Percentiles rank a stretch among this genome's conserved stretches.
These are phyloP conservation scores for Orbilia brochopaga DNA, from an alignment of 2,329 filamentous ascomycete species.

Conservation along the genomic window DNA sequence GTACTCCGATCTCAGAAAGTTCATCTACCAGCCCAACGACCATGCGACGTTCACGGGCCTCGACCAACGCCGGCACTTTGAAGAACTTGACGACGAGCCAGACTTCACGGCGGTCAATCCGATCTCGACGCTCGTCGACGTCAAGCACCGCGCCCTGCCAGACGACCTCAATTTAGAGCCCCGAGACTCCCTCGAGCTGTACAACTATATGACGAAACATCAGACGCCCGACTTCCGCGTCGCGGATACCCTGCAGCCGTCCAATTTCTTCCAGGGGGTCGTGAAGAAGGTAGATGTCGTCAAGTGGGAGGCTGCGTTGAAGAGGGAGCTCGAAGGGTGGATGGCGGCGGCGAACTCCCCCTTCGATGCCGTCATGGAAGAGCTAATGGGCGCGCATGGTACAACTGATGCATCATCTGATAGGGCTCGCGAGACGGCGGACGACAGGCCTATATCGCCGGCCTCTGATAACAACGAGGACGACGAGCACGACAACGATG, in stretches of 20 bases:
- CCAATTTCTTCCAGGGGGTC: conserved; percentile 59
- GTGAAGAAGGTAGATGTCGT: conserved; percentile 71
- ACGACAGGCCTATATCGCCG: conserved; percentile 30
- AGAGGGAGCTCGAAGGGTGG: conserved; percentile 66
- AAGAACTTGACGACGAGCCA: conserved; percentile 61
- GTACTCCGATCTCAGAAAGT: conserved; percentile 81
- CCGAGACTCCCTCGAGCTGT: conserved; percentile 72
- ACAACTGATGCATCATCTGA: neutral
- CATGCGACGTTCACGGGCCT: conserved; percentile 56
- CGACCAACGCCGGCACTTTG: conserved; percentile 55
- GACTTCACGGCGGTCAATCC: conserved; percentile 71
- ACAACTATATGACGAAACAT: conserved; percentile 68
- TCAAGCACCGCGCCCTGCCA: conserved; percentile 66
- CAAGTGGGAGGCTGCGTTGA: conserved; percentile 69
- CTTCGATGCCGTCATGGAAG: conserved; percentile 62
- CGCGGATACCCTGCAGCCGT: conserved; percentile 60
- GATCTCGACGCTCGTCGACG: conserved; percentile 68
- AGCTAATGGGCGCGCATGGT: conserved; percentile 52
- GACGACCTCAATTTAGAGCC: conserved; percentile 73
- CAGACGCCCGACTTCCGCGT: conserved; percentile 64
- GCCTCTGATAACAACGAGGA: conserved; percentile 33
- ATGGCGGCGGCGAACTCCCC: conserved; percentile 65
- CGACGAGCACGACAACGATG: conserved; percentile 57
- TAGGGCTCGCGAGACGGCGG: conserved; percentile 14
- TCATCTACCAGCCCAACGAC: conserved; percentile 66